Base-by-base conservation (phyloP, 73 alveolate species). In the Vitrella brassicaformis region DNA sequence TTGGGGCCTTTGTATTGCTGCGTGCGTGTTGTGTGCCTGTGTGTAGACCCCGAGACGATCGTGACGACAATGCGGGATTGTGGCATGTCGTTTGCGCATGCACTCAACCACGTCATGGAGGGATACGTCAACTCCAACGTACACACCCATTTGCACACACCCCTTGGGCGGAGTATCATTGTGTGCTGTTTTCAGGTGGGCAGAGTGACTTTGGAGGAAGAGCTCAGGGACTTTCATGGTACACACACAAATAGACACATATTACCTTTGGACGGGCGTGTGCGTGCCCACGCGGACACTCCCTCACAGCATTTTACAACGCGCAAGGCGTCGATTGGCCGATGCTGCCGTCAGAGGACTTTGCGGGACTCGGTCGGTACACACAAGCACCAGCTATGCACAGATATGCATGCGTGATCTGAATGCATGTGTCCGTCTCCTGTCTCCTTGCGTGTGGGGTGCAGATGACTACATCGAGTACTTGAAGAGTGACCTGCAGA, bases 261-360 rank as follows among this genome's bases (percentile, higher is more conserved):
- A 70, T 64, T 75, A 22, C 82, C 82, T 19, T 67, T 66, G 25
- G 82, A 75, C 70, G n/a, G 0, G 0, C 0, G 65, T 22, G 0
- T 18, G n/a, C 65, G 65, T n/a, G 25, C 0, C 66, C 25, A n/a
- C 66, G 26, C 66, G 25, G 14, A 19, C 65, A 18, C 65, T 22
- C 10, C 10, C 65, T 46, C 19, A 0, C 0, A 25, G 19, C 66
- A 25, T 25, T 25, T 25, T 46, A 25, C 66, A 46, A 46, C 26
- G 56, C 4, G 14, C 22, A 39, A 8, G 4, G 22, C 56, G 14
- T 39, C 14, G 56, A 39, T 39, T 39, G 4, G 4, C 56, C 56
- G 75, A 75, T 75, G 75, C 71, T 75, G 39, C 82, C 82, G 46
- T 75, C 74, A 29, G 82, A 75, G 71, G 82, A 75, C 56, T 75